Evolutionary conservation across 768 basidiomycete species (phyloP).

Genomic region (Suillus spraguei): DNA sequence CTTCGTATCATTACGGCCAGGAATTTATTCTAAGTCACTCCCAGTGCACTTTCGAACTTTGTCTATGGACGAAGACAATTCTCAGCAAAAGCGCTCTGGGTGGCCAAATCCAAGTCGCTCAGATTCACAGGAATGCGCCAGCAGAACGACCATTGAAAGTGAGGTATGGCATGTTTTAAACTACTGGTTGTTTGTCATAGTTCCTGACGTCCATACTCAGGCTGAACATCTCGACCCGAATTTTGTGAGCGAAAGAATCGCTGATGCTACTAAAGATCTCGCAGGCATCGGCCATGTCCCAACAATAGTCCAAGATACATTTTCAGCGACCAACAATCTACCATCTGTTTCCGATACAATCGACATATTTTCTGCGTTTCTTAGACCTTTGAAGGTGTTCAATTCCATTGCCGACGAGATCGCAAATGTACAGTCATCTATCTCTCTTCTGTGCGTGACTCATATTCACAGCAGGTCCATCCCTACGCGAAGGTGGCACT

Average conservation of each 20-base stretch:
- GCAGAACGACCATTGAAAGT: too few species aligned
- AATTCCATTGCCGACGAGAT: not conserved
- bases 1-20: too few species aligned
- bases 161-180: too few species aligned
- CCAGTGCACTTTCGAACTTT: too few species aligned
- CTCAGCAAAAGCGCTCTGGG: too few species aligned
- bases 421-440: not conserved
- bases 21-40: too few species aligned
- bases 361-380: not conserved
- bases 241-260: not conserved
- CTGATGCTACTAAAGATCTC: not conserved
- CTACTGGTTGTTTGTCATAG: too few species aligned
- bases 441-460: not conserved
- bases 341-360: not conserved
- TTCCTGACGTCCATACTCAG: not conserved
- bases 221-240: not conserved
- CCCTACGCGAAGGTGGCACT: constrained; percentile 6
- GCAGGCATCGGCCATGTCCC: not conserved
- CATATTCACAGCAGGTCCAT: not conserved
- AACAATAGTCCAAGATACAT: not conserved
- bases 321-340: not conserved
- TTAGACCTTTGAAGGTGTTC: constrained; percentile 5
- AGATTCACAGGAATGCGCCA: too few species aligned
- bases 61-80: too few species aligned
- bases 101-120: too few species aligned